Evolutionary conservation across 1,284 basidiomycete species (phyloP), one percentile per base, ranked within the genome.

Genomic region (Inonotus obliquus): DNA sequence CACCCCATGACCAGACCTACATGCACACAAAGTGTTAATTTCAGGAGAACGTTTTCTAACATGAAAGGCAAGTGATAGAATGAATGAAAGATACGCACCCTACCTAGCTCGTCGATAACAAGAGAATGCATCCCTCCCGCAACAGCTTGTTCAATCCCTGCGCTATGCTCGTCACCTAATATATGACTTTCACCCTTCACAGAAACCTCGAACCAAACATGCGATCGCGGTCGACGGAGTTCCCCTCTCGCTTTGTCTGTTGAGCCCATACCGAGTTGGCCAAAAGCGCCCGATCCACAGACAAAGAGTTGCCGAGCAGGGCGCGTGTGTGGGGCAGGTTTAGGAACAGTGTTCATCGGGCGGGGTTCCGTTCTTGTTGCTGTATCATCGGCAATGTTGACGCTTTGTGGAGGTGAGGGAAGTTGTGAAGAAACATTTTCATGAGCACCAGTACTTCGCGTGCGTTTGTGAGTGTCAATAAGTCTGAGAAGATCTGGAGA

Each of bases 61-160:
- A 39, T 44, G 41, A 38, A 25, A 57, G 35, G 23, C n/a, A 48
- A 19, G 29, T 37, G 27, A 5, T 17, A 60, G 32, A n/a, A 47
- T 57, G 32, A 35, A 57, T 19, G 25, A 56, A 35, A 60, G 45
- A n/a, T 2, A 67, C 74, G 66, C 60, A 80, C 77, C 68, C 74
- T 73, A 21, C 81, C 81, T n/a, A 68, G 67, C 58, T 77, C 76
- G 65, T 82, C 80, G 23, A 82, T 69, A 25, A 75, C 75, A 27
- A 82, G 72, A 17, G 76, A 77, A 70, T 83, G 81, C 79, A 83
- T 80, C 2, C 80, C 81, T 11, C 79, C 80, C 39, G 74, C 75
- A 37, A 72, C 72, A 32, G 80, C 69, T 32, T 72, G 69, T 63
- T 79, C 79, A 19, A 81, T 69, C 1, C 79, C 80, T 2, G 69